phyloP scores from a whole-genome alignment of 139 green algal genomes.

The Auxenochlorella pyrenoidosa region DNA sequence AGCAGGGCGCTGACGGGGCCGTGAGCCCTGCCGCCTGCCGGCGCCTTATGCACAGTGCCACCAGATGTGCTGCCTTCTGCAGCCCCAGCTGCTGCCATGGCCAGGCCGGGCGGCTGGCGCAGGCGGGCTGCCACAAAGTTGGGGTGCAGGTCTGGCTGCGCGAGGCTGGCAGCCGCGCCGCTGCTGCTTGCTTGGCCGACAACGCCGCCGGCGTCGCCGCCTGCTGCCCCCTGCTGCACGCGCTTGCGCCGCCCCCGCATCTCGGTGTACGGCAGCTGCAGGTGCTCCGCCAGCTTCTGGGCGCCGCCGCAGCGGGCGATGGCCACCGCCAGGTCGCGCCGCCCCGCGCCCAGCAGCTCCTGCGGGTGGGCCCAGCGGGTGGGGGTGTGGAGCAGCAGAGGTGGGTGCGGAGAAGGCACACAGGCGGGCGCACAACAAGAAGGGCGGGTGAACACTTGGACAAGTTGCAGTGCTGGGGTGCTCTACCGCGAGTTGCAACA shows the following conservation, averaged over 20 bases:
- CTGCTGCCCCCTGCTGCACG: background rate
- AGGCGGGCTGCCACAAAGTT: background rate
- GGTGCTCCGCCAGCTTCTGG: slow-evolving; percentile 13
- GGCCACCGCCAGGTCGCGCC: slow-evolving; percentile 21
- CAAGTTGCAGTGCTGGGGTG: too few species aligned
- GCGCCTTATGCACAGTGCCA: background rate
- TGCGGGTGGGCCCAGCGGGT: background rate
- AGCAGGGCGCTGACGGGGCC: slow-evolving; percentile 23
- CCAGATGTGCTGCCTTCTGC: background rate
- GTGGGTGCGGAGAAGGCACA: background rate
- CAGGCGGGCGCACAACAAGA: background rate
- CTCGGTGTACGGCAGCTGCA: slow-evolving; percentile 24
- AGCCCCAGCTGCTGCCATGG: background rate
- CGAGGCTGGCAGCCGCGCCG: background rate
- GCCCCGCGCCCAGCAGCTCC: slow-evolving; percentile 20
- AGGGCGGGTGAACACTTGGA: too few species aligned
- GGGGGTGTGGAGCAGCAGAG: background rate
- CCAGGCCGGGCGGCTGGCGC: background rate
- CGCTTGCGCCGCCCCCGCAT: slow-evolving; percentile 14
- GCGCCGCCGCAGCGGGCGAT: slow-evolving; percentile 14
- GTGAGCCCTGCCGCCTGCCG: background rate
- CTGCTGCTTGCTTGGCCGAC: background rate
- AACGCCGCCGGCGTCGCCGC: background rate
- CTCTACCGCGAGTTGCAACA: background rate
- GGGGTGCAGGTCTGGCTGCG: background rate